Evolutionary conservation across 352 stramenopile genomes (phyloP).

Genomic region (Phytopythium montanum): DNA sequence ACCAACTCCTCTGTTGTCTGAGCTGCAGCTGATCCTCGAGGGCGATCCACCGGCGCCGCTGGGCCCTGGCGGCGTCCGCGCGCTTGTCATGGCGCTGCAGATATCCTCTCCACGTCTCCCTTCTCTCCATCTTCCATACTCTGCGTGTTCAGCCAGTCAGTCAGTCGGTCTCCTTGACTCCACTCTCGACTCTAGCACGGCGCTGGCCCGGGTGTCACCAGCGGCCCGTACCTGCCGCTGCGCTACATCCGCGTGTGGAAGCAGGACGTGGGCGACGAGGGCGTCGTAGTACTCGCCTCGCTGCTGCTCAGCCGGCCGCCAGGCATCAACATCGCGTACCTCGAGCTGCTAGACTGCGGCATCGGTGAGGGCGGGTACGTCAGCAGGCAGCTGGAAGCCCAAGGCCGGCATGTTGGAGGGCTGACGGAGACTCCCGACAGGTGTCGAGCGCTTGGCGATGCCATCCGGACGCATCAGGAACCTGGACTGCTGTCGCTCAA

Average conservation of each 20-base stretch:
- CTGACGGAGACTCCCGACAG: constrained; percentile 11
- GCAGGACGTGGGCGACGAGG: constrained; percentile 74
- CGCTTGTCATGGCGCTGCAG: constrained; percentile 66
- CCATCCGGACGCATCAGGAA: constrained; percentile 43
- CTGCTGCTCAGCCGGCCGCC: constrained; percentile 38
- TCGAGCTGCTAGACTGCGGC: constrained; percentile 76
- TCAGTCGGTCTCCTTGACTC: constrained; percentile 37
- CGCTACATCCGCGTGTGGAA: constrained; percentile 82
- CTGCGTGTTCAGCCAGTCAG: not conserved
- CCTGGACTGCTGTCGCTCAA: constrained; percentile 70
- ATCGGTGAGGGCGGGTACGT: constrained; percentile 51
- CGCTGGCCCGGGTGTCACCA: constrained; percentile 54
- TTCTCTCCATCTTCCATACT: not conserved
- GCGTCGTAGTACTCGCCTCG: constrained; percentile 52
- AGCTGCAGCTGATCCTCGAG: constrained; percentile 66
- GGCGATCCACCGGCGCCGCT: constrained; percentile 58
- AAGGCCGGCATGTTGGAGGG: not conserved
- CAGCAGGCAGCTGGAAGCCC: too few species aligned
- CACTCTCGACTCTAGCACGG: constrained; percentile 26
- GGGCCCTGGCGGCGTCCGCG: constrained; percentile 57
- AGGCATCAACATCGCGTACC: constrained; percentile 64
- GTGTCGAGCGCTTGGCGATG: constrained; percentile 52
- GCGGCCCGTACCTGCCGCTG: constrained; percentile 58
- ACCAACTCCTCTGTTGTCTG: not conserved
- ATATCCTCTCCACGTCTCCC: constrained; percentile 52